These are phyloP conservation scores for Didymellaceae sp. DNA, from an alignment of 2,329 filamentous ascomycete species.

Conservation along the genomic window DNA sequence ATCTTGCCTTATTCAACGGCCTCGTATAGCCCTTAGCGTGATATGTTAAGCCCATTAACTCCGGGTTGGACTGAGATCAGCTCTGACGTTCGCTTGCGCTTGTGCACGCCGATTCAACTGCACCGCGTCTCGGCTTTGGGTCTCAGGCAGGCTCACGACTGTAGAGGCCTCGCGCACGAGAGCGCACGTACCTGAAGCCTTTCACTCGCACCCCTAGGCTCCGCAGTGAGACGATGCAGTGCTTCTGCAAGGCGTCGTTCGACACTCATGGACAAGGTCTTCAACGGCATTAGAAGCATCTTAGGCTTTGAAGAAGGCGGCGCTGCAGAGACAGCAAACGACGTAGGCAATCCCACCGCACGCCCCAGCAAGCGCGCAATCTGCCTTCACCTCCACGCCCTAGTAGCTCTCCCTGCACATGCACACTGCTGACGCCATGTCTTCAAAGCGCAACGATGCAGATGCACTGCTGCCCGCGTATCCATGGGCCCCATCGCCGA, in stretches of 20 bases:
- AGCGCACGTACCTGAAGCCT: not conserved
- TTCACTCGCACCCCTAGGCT: not conserved
- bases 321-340: constrained; percentile 6
- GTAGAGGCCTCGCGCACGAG: no score
- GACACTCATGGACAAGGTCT: constrained; percentile 1
- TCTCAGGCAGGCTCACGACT: not conserved
- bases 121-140: constrained; percentile 9
- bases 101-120: constrained; percentile 19
- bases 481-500: not conserved
- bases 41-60: constrained; percentile 15
- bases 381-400: not conserved
- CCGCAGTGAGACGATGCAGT: not conserved
- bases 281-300: not conserved
- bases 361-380: not conserved
- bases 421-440: constrained; percentile 25
- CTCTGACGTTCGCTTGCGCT: constrained; percentile 27
- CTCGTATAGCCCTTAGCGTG: no score
- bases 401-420: not conserved
- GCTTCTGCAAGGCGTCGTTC: not conserved
- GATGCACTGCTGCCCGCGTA: not conserved
- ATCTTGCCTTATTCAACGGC: no score
- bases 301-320: constrained; percentile 11
- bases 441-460: constrained; percentile 32
- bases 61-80: constrained; percentile 7
- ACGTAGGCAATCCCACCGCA: constrained; percentile 13